Evolutionary conservation across 2,329 filamentous ascomycete species (phyloP).

Genomic region (Dendrostoma leiphaemia): DNA sequence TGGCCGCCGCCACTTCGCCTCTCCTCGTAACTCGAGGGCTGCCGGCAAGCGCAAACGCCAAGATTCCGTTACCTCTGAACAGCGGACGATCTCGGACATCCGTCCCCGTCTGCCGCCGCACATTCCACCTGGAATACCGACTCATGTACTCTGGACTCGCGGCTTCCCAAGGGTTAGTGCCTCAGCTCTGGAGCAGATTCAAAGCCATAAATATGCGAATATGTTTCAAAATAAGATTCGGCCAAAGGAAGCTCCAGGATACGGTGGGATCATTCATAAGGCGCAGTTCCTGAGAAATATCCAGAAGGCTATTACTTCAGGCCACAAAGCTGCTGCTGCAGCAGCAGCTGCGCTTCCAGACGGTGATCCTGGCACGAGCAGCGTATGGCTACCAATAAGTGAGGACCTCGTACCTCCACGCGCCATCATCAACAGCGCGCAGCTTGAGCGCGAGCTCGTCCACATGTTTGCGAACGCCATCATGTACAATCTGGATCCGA

Average conservation of each 20-base stretch:
- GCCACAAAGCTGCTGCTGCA: constrained; percentile 62
- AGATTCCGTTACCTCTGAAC: constrained; percentile 38
- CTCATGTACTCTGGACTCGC: constrained; percentile 72
- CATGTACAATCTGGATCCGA: constrained; percentile 92
- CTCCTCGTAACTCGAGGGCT: constrained; percentile 34
- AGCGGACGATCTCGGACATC: constrained; percentile 10
- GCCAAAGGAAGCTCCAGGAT: constrained; percentile 73
- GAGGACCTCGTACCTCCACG: constrained; percentile 80
- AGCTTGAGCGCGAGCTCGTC: constrained; percentile 89
- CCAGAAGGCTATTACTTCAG: constrained; percentile 70
- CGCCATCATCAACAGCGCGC: constrained; percentile 88
- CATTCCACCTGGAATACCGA: constrained; percentile 39
- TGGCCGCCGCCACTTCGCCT: constrained; percentile 35
- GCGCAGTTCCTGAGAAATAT: constrained; percentile 78
- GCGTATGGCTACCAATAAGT: constrained; percentile 65
- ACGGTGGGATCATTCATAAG: constrained; percentile 69
- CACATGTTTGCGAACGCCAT: constrained; percentile 98
- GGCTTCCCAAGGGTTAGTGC: constrained; percentile 72
- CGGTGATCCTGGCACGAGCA: constrained; percentile 54
- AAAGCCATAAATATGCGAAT: constrained; percentile 73
- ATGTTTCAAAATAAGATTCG: constrained; percentile 76
- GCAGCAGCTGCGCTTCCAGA: constrained; percentile 60
- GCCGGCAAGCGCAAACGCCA: constrained; percentile 56
- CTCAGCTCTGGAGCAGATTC: constrained; percentile 73
- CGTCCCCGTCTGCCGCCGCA: constrained; percentile 10